phyloP scores from a whole-genome alignment of 768 basidiomycete species.

The Amanita brunnescens region DNA sequence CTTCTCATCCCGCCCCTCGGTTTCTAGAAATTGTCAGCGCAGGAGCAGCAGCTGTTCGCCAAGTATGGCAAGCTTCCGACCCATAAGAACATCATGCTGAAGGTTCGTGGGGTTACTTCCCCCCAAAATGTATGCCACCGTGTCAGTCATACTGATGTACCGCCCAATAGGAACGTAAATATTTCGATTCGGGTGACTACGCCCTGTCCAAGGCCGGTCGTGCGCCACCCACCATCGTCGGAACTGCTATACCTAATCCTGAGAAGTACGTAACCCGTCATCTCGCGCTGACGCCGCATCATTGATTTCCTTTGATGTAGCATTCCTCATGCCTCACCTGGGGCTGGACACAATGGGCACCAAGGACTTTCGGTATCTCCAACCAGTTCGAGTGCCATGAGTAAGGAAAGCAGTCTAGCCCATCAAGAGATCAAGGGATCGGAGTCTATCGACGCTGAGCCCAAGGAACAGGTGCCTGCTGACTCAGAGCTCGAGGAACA shows the following conservation, averaged over 20 bases:
- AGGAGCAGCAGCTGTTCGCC: constrained; percentile 91
- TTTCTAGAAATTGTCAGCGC: constrained; percentile 65
- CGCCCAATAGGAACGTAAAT: constrained; percentile 81
- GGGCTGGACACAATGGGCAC: constrained; percentile 38
- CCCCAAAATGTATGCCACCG: neutral
- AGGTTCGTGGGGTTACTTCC: constrained; percentile 40
- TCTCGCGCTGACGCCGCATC: constrained; percentile 9
- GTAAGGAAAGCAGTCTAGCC: constrained; percentile 51
- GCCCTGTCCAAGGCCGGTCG: constrained; percentile 94
- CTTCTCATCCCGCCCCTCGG: neutral
- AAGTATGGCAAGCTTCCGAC: constrained; percentile 92
- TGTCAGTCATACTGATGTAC: neutral
- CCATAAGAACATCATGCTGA: constrained; percentile 95
- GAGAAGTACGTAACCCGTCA: constrained; percentile 62
- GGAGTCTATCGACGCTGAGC: constrained; percentile 4
- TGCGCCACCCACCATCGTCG: constrained; percentile 79
- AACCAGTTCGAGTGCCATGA: constrained; percentile 58
- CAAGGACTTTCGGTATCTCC: constrained; percentile 64
- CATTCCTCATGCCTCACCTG: constrained; percentile 83
- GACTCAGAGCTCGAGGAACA: no score
- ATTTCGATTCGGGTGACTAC: constrained; percentile 99
- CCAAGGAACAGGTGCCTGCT: neutral
- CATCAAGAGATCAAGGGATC: constrained; percentile 27
- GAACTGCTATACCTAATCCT: constrained; percentile 96
- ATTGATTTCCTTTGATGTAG: constrained; percentile 30